Base-by-base conservation (phyloP, 1,284 basidiomycete genomes). In the Trichosporon coremiiforme region DNA sequence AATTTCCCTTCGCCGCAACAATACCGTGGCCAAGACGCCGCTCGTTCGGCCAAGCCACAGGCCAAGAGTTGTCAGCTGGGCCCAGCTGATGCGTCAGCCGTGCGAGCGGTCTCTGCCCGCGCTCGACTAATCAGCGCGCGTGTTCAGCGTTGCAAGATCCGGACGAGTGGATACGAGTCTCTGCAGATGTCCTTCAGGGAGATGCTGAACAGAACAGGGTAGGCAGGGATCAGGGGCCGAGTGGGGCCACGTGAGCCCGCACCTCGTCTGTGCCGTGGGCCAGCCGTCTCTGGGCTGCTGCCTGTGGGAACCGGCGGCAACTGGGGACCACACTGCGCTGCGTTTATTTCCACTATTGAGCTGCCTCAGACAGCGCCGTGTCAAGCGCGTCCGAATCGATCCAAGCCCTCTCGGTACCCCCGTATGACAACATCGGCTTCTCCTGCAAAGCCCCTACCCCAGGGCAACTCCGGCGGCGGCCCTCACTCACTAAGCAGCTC, bases 61-160 rank as follows among this genome's bases (percentile, higher is more conserved):
- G 45, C 45, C 45, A 47, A 47, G 45, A n/a, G 8, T 25, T 53
- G 50, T 53, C 50, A 53, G 50, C 50, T 53, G 50, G 50, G n/a
- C n/a, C 22, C 50, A 53, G 50, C 50, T 53, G 50, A 53, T 53
- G 50, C 50, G 20, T 20, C 50, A 53, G 50, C 50, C 50, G 50
- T 53, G 20, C 50, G 12, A 8, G 20, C 4, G 50, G 50, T 3
- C n/a, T 50, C 17, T 50, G n/a, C 47, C 4, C 17, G 47, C 47
- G 4, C 20, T 22, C 12, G 50, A 53, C 50, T 53, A 53, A 53
- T 53, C 50, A 53, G 50, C 50, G 50, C 9, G 50, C 50, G 20
- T 25, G 20, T 12, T 53, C 50, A 53, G 50, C 41, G 22, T 53
- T 20, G 50, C 50, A 53, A 53, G 50, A 25, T 53, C 50, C 50